Conservation (phyloP, 148 eudicot species). For the Silene uniflora region DNA sequence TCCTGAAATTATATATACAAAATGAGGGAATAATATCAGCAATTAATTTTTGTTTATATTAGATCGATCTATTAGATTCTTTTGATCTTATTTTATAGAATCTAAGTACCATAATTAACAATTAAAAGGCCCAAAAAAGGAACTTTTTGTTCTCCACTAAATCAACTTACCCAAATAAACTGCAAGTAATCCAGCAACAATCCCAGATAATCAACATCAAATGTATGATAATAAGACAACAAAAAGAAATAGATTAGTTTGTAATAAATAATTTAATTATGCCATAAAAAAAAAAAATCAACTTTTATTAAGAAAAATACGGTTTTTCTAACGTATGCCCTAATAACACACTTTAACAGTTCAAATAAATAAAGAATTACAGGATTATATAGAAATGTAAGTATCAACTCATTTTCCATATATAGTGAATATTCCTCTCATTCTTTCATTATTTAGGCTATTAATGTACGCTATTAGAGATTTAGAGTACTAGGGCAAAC, state of each 20-base stretch:
- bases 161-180: constrained; percentile 82
- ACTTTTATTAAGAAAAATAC: too few species aligned
- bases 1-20: constrained; percentile 41
- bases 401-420: too few species aligned
- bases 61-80: constrained; percentile 13
- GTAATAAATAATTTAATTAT: neutral
- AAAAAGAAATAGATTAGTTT: constrained; percentile 25
- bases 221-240: constrained; percentile 17
- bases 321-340: too few species aligned
- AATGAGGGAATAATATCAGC: constrained; percentile 23
- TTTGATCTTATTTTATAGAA: constrained; percentile 8
- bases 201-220: constrained; percentile 31
- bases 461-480: too few species aligned
- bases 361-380: too few species aligned
- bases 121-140: constrained; percentile 26
- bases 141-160: constrained; percentile 34
- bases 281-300: too few species aligned
- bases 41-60: constrained; percentile 6
- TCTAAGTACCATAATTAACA: constrained; percentile 28
- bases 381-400: too few species aligned
- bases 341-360: too few species aligned
- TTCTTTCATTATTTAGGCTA: too few species aligned
- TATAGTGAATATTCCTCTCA: too few species aligned
- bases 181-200: constrained; percentile 39
- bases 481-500: too few species aligned